phyloP scores from a whole-genome alignment of 805 yeast species.

The Phaffomyces antillensis region DNA sequence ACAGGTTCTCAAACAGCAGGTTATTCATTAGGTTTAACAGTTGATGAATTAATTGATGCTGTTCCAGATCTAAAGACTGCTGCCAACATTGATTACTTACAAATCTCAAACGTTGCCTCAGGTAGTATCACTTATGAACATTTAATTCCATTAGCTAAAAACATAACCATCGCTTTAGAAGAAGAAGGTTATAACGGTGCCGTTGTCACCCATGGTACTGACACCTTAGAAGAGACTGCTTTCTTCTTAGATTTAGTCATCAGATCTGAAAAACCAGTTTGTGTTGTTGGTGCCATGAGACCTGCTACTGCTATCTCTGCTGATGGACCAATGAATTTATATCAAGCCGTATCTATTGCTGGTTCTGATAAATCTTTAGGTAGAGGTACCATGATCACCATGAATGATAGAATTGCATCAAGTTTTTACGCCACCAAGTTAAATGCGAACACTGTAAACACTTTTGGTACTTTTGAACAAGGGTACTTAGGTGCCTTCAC shows the following conservation, averaged over 20 bases:
- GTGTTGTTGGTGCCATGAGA: slow-evolving; percentile 54
- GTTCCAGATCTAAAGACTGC: slow-evolving; percentile 50
- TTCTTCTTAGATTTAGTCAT: slow-evolving; percentile 51
- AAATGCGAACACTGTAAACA: slow-evolving; percentile 60
- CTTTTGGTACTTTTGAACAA: slow-evolving; percentile 59
- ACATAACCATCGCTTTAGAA: slow-evolving; percentile 37
- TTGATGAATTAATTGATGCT: slow-evolving; percentile 42
- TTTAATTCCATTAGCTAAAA: slow-evolving; percentile 37
- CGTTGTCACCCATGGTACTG: slow-evolving; percentile 69
- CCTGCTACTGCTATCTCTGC: slow-evolving; percentile 65
- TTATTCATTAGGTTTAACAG: slow-evolving; percentile 2
- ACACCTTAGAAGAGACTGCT: slow-evolving; percentile 61
- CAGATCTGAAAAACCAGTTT: slow-evolving; percentile 28
- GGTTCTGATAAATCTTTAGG: slow-evolving; percentile 40
- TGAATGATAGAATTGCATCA: slow-evolving; percentile 61
- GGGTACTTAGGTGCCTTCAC: slow-evolving; percentile 66
- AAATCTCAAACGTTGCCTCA: slow-evolving; percentile 47
- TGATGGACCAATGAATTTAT: slow-evolving; percentile 68
- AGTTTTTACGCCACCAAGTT: slow-evolving; percentile 63
- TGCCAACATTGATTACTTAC: slow-evolving; percentile 39
- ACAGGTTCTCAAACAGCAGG: too few species aligned
- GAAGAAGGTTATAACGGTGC: slow-evolving; percentile 42
- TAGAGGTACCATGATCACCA: slow-evolving; percentile 55
- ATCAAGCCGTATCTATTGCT: slow-evolving; percentile 61
- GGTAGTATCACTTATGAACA: slow-evolving; percentile 45